A percentile compares a stretch with the other conserved stretches of the same genome.
These are phyloP conservation scores for Cordyceps militaris DNA, from an alignment of 2,329 filamentous ascomycete species.

Conservation along the genomic window DNA sequence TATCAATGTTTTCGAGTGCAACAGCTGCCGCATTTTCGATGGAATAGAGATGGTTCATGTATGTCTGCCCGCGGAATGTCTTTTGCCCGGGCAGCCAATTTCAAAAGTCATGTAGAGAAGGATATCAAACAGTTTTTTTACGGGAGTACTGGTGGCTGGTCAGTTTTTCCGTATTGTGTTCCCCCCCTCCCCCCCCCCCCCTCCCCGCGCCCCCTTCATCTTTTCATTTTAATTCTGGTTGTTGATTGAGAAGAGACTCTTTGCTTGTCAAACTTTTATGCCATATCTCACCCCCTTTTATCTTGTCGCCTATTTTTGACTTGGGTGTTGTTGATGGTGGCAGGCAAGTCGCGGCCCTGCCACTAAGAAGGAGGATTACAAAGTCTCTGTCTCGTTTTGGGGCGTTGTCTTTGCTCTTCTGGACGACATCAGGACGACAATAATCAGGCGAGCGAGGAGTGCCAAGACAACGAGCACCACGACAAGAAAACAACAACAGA, in stretches of 20 bases:
- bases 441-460: background rate
- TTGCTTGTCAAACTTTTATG: background rate
- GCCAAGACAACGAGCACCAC: background rate
- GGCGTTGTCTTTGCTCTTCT: background rate
- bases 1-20: constrained; percentile 9
- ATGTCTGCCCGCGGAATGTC: constrained; percentile 22
- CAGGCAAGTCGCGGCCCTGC: constrained; percentile 1
- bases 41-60: constrained; percentile 37
- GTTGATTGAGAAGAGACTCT: constrained; percentile 3
- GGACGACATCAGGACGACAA: background rate
- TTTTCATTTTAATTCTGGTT: constrained; percentile 12
- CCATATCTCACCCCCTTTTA: constrained; percentile 8
- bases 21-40: constrained; percentile 15
- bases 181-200: no score
- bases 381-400: background rate
- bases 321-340: background rate
- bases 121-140: constrained; percentile 14
- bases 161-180: constrained; percentile 7
- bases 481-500: background rate
- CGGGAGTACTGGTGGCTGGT: constrained; percentile 32
- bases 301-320: constrained; percentile 19
- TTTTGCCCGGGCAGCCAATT: constrained; percentile 21
- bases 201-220: no score
- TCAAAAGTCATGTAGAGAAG: constrained; percentile 36
- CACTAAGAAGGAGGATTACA: background rate